Evolutionary conservation across 148 eudicot genomes (phyloP).

Genomic region (Camellia sinensis): DNA sequence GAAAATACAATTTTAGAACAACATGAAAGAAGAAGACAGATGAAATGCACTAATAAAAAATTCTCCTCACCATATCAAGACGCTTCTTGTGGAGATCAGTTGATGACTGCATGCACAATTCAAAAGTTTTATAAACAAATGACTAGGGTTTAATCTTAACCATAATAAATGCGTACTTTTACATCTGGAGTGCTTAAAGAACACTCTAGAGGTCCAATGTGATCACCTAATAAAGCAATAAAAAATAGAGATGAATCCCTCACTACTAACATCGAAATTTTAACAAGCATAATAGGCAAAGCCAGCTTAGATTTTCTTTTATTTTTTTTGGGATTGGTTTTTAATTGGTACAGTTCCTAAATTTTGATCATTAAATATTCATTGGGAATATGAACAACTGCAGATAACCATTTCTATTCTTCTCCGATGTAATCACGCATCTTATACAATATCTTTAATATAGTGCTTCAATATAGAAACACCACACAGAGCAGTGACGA

Average conservation of each 20-base stretch:
- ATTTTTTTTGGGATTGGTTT: neutral
- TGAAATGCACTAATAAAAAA: constrained; percentile 4
- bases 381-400: neutral
- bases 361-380: neutral
- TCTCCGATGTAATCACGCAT: neutral
- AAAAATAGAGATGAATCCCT: neutral
- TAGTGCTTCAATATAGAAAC: neutral
- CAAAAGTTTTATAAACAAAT: constrained; percentile 1
- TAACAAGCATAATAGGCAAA: neutral
- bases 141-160: neutral
- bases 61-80: constrained; percentile 56
- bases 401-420: neutral
- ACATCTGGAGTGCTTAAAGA: neutral
- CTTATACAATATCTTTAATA: neutral
- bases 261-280: neutral
- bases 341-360: neutral
- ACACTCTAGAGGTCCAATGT: neutral
- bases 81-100: constrained; percentile 79
- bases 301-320: neutral
- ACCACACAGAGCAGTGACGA: no score
- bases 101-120: constrained; percentile 60
- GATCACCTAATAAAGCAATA: constrained; percentile 7
- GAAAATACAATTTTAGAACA: neutral
- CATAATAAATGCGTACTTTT: neutral
- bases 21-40: constrained; percentile 2